Evolutionary conservation across 106 monocot genomes (phyloP), one percentile per base, ranked within the genome.

Genomic region (Alisma plantagoaquatica): DNA sequence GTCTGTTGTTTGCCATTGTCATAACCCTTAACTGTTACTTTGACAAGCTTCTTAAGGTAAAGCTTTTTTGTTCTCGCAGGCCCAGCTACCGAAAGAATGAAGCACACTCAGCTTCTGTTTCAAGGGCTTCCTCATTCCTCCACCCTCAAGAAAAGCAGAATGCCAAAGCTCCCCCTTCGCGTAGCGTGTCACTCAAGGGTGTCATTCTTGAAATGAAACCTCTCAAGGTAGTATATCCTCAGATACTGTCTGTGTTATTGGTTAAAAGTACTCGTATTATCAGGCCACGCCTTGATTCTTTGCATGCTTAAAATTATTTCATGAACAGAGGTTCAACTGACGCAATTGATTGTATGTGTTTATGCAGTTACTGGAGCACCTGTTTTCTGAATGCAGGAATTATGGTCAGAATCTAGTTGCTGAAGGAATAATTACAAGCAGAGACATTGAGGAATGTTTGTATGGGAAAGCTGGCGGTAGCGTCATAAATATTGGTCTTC

Each of bases 191-290:
- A 17, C 72, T 90, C 46, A 96, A 84, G 66, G 64, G 70, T 51
- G 47, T 25, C 10, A 76, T 98, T 26, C 64, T 64, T 30, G 98
- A 98, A 53, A 43, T 85, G 44, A 98, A 85, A 9, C 85, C 98
- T 57, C 29, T 98, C 20, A 98, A 90, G 98, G 94, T 96, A 65
- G 19, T 18, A 54, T 23, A 23, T 66, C 38, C 56, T 35, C 23
- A 38, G 6, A 38, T 38, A 14, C 9, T n/a, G n/a, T n/a, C n/a
- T n/a, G n/a, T n/a, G n/a, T n/a, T n/a, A n/a, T n/a, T n/a, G n/a
- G n/a, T n/a, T n/a, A n/a, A n/a, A n/a, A n/a, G n/a, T n/a, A n/a
- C n/a, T n/a, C n/a, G n/a, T n/a, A n/a, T n/a, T n/a, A n/a, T n/a
- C n/a, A n/a, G n/a, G n/a, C n/a, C n/a, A n/a, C n/a, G n/a, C n/a